Evolutionary conservation across 345 rosid species (phyloP).

Genomic region (Eucalyptus marginata): DNA sequence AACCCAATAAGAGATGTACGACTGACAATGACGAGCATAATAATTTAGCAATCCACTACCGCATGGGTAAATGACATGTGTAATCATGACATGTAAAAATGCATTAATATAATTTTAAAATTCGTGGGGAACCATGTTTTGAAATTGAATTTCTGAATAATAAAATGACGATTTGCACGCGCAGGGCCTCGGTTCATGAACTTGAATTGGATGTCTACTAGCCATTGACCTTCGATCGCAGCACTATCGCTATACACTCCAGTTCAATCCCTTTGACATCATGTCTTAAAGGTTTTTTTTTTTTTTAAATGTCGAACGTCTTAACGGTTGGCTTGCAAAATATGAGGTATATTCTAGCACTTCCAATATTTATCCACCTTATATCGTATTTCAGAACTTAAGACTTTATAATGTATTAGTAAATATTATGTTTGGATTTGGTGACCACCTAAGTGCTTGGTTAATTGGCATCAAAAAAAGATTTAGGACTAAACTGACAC

Average conservation of each 20-base stretch:
- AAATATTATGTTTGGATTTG: neutral
- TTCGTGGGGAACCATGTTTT: neutral
- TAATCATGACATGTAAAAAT: neutral
- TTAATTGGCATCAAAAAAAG: neutral
- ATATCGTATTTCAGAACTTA: no score
- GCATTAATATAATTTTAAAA: neutral
- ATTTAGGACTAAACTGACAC: accelerated
- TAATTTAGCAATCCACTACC: neutral
- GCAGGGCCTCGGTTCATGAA: neutral
- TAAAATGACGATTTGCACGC: neutral
- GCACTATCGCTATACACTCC: no score
- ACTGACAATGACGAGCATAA: no score
- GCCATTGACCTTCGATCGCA: neutral
- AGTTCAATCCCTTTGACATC: no score
- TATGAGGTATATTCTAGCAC: no score
- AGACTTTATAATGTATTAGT: neutral
- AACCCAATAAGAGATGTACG: no score
- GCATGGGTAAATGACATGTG: neutral
- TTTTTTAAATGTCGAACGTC: no score
- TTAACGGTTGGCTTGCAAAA: no score
- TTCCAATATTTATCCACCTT: no score
- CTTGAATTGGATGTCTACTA: neutral
- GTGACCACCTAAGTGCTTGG: neutral
- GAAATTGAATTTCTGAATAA: neutral
- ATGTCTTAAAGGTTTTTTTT: no score